phyloP scores from a whole-genome alignment of 768 basidiomycete genomes.

The Gautieria morchelliformis region DNA sequence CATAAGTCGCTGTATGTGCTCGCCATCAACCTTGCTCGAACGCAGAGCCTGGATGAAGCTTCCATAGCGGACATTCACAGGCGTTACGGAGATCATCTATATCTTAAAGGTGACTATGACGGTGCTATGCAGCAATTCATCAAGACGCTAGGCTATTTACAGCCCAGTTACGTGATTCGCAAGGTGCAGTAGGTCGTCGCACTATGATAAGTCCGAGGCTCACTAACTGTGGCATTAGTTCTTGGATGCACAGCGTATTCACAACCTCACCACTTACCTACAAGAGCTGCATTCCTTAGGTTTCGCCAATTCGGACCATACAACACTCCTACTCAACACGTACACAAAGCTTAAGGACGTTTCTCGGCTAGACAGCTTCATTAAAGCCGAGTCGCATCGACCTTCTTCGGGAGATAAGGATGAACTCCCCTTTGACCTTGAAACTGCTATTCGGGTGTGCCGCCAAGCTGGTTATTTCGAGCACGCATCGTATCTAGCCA shows the following conservation, averaged over 20 bases:
- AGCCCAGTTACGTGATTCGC: slow-evolving; percentile 93
- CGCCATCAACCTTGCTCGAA: slow-evolving; percentile 75
- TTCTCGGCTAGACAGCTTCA: slow-evolving; percentile 78
- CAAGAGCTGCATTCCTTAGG: slow-evolving; percentile 89
- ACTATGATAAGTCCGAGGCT: not conserved
- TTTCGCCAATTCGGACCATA: slow-evolving; percentile 92
- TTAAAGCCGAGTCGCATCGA: slow-evolving; percentile 72
- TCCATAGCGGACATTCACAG: slow-evolving; percentile 83
- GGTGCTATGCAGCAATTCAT: slow-evolving; percentile 89
- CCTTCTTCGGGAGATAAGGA: slow-evolving; percentile 27
- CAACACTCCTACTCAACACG: slow-evolving; percentile 91
- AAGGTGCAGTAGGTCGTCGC: slow-evolving; percentile 47
- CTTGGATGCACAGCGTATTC: slow-evolving; percentile 91
- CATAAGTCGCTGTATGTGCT: slow-evolving; percentile 67
- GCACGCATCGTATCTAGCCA: slow-evolving; percentile 88
- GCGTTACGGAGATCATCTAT: slow-evolving; percentile 87
- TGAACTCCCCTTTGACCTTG: slow-evolving; percentile 92
- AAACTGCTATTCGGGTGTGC: slow-evolving; percentile 94
- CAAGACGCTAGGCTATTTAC: slow-evolving; percentile 79
- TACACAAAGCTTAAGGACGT: slow-evolving; percentile 97
- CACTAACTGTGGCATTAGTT: slow-evolving; percentile 44
- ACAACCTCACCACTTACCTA: slow-evolving; percentile 90
- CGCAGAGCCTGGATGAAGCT: slow-evolving; percentile 60
- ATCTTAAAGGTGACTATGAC: slow-evolving; percentile 86
- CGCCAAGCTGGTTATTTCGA: slow-evolving; percentile 94